A percentile compares a stretch with the other conserved stretches of the same genome.
phyloP scores from a whole-genome alignment of 208 protist species.

The Acanthamoeba rhysodes region DNA sequence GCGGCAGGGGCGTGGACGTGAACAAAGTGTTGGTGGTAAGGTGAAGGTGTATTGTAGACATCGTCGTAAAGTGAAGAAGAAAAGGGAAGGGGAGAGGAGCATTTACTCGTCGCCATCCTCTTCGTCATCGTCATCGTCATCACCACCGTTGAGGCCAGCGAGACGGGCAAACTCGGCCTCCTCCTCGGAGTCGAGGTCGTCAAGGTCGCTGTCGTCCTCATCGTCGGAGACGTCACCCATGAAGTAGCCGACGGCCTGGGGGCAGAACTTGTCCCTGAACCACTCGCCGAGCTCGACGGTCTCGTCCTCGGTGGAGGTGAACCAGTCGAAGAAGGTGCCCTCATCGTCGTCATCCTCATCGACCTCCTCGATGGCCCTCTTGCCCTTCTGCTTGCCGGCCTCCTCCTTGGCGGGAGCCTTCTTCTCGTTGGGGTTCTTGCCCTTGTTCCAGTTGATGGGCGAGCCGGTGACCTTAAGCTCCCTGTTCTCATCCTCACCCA shows the following conservation, averaged over 20 bases:
- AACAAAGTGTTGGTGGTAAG: too few relatives aligned
- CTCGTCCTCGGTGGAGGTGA: background rate
- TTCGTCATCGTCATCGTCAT: conserved; percentile 17
- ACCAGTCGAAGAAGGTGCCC: conserved; percentile 29
- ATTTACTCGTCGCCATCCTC: conserved; percentile 45
- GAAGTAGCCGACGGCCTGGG: conserved; percentile 30
- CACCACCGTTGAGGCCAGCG: background rate
- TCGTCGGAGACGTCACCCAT: conserved; percentile 57
- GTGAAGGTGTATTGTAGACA: too few relatives aligned
- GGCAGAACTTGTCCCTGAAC: conserved; percentile 66
- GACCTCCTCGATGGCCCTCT: conserved; percentile 11
- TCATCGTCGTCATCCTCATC: conserved; percentile 54
- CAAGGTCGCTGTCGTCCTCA: conserved; percentile 3
- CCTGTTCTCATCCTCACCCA: background rate
- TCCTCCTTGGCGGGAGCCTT: background rate
- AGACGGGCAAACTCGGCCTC: conserved; percentile 24
- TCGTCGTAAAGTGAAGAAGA: too few relatives aligned
- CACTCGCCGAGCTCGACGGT: conserved; percentile 56
- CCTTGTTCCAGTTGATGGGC: conserved; percentile 63
- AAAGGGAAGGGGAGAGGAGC: too few relatives aligned
- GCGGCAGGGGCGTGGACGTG: too few relatives aligned
- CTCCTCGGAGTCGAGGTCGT: conserved; percentile 16
- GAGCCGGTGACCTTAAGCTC: background rate
- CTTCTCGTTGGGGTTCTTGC: conserved; percentile 48
- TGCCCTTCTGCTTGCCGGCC: conserved; percentile 34